Base-by-base conservation (phyloP, 768 basidiomycete genomes). In the Lanmaoa rubissima region DNA sequence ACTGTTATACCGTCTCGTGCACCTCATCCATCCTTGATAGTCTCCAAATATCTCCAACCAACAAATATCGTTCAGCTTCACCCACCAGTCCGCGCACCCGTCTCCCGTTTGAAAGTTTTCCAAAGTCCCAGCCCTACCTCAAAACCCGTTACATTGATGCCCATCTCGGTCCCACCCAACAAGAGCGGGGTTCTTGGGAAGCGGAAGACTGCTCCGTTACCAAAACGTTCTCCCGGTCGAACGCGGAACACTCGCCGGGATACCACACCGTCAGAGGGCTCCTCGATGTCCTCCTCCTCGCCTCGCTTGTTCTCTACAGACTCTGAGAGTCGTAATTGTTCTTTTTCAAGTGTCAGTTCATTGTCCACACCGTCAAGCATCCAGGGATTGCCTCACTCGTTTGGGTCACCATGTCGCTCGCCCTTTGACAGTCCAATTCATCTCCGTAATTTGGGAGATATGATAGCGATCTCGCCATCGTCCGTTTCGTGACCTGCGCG, bases 1-100 rank as follows among this genome's bases (percentile, higher is more conserved):
- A 66, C 65, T 31, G 51, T 64, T 16, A 35, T 51, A 53, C 62
- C 53, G 1, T 46, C 55, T 19, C 32, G 36, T 28, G 65, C 65
- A 24, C 65, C 65, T 19, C 65, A 67, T 26, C 59, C 65, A 5
- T 58, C 62, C 1, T 5, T 53, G 12, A 26, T 65, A 14, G 21
- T 42, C 2, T 1, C n/a, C 51, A n/a, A 24, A 21, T 50, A 54
- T 19, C 19, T 0, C 38, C 53, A 26, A 17, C 26, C 54, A 7
- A 35, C 12, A 13, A 34, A 9, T 1, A 32, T 26, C 9, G 3
- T 28, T 19, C 43, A 38, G 1, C 50, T 9, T 19, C 19, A 5
- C 2, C 41, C 57, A 16, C 24, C 48, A 4, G 21, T 51, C 39
- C 42, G 57, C 1, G 49, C 55, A 12, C 36, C 53, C 5, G 3